Evolutionary conservation across 202 grass and related monocot genomes (phyloP).

Genomic region (Setaria viridis): DNA sequence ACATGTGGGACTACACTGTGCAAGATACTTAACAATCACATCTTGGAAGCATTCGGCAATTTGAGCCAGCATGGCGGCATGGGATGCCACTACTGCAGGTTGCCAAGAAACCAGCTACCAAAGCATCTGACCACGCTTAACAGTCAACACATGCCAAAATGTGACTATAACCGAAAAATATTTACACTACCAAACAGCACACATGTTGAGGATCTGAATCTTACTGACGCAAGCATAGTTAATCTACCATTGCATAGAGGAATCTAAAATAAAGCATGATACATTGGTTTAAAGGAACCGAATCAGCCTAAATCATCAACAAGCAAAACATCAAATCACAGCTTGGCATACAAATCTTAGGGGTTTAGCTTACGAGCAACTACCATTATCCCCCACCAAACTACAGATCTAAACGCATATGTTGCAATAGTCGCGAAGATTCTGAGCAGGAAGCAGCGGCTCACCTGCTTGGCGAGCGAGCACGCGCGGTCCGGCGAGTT

Average conservation of each 20-base stretch:
- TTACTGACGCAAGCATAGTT: background rate
- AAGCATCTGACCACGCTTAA: background rate
- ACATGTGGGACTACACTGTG: constrained; percentile 35
- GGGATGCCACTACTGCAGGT: background rate
- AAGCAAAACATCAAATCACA: background rate
- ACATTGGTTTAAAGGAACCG: background rate
- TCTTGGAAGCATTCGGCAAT: constrained; percentile 46
- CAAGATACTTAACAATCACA: constrained; percentile 22
- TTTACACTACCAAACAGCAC: constrained; percentile 14
- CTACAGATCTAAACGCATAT: constrained; percentile 33
- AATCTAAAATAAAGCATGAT: background rate
- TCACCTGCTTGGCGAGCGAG: constrained; percentile 91
- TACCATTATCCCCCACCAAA: background rate
- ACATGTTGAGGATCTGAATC: background rate
- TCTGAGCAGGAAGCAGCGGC: background rate
- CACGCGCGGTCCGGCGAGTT: constrained; percentile 95
- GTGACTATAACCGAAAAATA: constrained; percentile 28
- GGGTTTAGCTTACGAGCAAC: background rate
- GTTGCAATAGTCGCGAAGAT: background rate
- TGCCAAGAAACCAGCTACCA: constrained; percentile 16
- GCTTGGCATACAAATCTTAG: background rate
- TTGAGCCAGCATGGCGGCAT: constrained; percentile 36
- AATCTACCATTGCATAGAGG: constrained; percentile 9
- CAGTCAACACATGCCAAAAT: constrained; percentile 16
- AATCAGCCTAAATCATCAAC: background rate